phyloP scores from a whole-genome alignment of 441 rosid genomes.

The Gossypium davidsonii region DNA sequence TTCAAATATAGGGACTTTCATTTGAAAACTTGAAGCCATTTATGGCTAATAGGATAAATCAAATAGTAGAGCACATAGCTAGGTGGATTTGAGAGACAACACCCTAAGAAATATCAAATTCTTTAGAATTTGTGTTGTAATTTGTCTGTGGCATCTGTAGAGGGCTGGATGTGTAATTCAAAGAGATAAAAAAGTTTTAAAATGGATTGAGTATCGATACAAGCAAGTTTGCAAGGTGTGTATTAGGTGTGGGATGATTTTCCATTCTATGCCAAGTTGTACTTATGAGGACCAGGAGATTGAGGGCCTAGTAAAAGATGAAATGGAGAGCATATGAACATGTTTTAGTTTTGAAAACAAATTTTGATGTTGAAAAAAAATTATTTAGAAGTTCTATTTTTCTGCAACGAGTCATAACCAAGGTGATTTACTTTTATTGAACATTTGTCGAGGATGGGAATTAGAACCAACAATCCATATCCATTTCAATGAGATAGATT shows the following conservation, averaged over 20 bases:
- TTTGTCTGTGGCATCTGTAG: neutral
- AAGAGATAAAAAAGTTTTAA: neutral
- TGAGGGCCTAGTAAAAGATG: neutral
- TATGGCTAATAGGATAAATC: neutral
- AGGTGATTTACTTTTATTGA: too few relatives aligned
- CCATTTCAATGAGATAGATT: too few relatives aligned
- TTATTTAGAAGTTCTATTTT: too few relatives aligned
- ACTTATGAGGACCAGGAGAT: neutral
- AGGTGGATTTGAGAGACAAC: neutral
- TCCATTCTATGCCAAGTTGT: neutral
- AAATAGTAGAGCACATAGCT: neutral
- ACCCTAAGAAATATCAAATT: neutral
- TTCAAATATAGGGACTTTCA: neutral
- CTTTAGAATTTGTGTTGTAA: neutral
- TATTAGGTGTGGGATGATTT: neutral
- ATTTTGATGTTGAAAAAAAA: too few relatives aligned
- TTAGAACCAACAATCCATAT: too few relatives aligned
- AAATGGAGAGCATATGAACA: neutral
- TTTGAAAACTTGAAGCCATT: neutral
- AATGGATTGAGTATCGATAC: neutral
- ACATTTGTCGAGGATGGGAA: too few relatives aligned
- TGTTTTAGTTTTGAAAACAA: too few relatives aligned
- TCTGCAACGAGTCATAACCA: too few relatives aligned
- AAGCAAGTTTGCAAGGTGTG: neutral
- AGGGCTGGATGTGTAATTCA: neutral